phyloP scores from a whole-genome alignment of 2,329 filamentous ascomycete species.

The Fusarium sambucinum region DNA sequence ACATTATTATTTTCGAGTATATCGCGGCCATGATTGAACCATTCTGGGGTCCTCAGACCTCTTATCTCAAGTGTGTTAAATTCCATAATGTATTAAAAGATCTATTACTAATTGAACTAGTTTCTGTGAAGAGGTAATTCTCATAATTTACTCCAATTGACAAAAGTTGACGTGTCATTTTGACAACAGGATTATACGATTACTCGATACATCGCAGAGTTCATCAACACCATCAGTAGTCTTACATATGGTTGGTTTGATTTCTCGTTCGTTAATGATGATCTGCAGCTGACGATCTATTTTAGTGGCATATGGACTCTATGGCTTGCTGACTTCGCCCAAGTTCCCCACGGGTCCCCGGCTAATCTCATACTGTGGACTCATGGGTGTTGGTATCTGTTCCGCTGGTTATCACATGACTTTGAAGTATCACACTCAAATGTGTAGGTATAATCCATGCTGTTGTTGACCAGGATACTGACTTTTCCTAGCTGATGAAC shows the following conservation, averaged over 20 bases:
- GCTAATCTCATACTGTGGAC: constrained; percentile 53
- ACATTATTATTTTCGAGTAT: neutral
- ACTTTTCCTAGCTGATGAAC: constrained; percentile 52
- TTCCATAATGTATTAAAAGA: rapidly evolving
- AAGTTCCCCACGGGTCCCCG: constrained; percentile 44
- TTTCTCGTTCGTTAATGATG: rapidly evolving
- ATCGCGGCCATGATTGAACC: constrained; percentile 26
- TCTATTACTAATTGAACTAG: constrained; percentile 13
- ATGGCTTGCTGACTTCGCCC: constrained; percentile 50
- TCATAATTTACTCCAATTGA: neutral
- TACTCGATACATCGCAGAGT: constrained; percentile 58
- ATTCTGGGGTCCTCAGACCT: constrained; percentile 51
- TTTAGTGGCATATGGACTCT: constrained; percentile 55
- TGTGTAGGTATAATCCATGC: constrained; percentile 45
- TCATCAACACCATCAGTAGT: constrained; percentile 60
- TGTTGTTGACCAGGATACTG: neutral
- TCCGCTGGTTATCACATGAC: constrained; percentile 53
- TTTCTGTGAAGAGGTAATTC: constrained; percentile 50
- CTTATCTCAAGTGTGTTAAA: constrained; percentile 49
- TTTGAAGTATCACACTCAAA: constrained; percentile 53
- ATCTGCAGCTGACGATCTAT: constrained; percentile 6
- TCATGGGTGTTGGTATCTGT: constrained; percentile 54
- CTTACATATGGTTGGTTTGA: constrained; percentile 51
- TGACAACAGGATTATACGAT: constrained; percentile 54
- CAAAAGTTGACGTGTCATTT: constrained; percentile 14